Conservation (phyloP, 208 protist species). For the Acanthamoeba pearcei region DNA sequence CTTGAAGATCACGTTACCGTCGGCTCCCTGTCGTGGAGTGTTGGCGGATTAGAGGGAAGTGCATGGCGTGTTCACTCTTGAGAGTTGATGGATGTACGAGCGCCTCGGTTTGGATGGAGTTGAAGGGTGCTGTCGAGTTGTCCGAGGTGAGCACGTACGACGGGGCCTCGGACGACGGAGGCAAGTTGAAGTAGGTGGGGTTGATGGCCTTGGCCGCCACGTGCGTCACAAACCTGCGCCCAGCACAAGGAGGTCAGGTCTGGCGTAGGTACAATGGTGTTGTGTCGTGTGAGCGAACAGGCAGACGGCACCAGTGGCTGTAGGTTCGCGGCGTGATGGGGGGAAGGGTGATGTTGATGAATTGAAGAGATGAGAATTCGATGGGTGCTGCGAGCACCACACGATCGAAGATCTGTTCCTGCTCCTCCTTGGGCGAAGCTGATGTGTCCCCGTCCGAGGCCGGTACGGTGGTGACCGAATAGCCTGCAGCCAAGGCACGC, state of each 20-base stretch:
- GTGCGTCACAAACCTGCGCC: constrained; percentile 10
- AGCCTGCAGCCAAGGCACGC: not conserved
- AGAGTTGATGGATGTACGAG: not conserved
- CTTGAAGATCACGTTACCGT: constrained; percentile 52
- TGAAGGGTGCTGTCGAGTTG: constrained; percentile 54
- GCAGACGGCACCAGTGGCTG: not conserved
- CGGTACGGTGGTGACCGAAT: not conserved
- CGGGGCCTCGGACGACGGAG: not conserved
- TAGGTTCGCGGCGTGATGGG: constrained; percentile 3
- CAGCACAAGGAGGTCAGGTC: not conserved
- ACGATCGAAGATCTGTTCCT: not conserved
- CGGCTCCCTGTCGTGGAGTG: not conserved
- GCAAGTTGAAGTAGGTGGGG: constrained; percentile 34
- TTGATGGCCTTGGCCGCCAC: constrained; percentile 37
- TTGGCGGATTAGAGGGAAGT: too few relatives aligned
- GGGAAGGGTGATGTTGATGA: constrained; percentile 9
- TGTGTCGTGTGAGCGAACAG: not conserved
- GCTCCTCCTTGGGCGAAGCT: not conserved
- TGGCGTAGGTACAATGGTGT: too few relatives aligned
- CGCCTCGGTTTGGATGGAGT: constrained; percentile 12
- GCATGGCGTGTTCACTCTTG: too few relatives aligned
- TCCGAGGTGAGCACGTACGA: constrained; percentile 24
- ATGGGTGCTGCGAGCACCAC: constrained; percentile 54
- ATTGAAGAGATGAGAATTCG: constrained; percentile 33
- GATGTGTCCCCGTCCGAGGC: not conserved